Conservation (phyloP, 2,329 filamentous ascomycete genomes). For the Xenosphaeropsis pyriputrescens region DNA sequence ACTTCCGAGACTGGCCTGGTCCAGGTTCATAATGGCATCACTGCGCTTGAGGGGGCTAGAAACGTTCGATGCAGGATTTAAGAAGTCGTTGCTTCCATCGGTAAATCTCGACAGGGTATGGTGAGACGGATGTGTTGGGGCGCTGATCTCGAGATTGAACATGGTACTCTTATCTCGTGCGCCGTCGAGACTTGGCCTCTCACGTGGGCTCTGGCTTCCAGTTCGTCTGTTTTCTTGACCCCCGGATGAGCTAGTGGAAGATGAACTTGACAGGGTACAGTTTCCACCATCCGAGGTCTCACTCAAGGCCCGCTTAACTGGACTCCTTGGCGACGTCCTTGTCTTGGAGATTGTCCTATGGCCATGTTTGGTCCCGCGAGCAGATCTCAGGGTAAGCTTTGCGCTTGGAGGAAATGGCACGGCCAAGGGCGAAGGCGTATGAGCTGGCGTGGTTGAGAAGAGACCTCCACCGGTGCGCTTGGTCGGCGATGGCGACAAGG, state of each 20-base stretch:
- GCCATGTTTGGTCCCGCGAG: slow-evolving; percentile 41
- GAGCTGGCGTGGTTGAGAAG: slow-evolving; percentile 17
- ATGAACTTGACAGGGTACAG: slow-evolving; percentile 23
- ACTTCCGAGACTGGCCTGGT: slow-evolving; percentile 63
- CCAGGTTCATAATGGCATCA: slow-evolving; percentile 79
- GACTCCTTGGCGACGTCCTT: slow-evolving; percentile 66
- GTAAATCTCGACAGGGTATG: slow-evolving; percentile 33
- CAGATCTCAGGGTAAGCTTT: slow-evolving; percentile 50
- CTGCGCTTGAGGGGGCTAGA: slow-evolving; percentile 84
- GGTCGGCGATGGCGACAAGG: slow-evolving; percentile 33
- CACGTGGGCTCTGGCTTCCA: slow-evolving; percentile 22
- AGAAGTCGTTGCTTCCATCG: slow-evolving; percentile 24
- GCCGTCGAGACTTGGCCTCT: slow-evolving; percentile 29
- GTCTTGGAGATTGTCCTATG: slow-evolving; percentile 42
- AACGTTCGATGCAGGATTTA: slow-evolving; percentile 35
- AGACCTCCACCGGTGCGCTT: slow-evolving; percentile 18
- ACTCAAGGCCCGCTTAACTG: slow-evolving; percentile 62
- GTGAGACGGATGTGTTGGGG: slow-evolving; percentile 25
- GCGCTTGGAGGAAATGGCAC: slow-evolving; percentile 52
- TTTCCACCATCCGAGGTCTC: slow-evolving; percentile 56
- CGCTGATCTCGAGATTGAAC: slow-evolving; percentile 35
- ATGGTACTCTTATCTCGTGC: slow-evolving; percentile 30
- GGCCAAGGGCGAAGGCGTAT: slow-evolving; percentile 36
- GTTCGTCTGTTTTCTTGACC: slow-evolving; percentile 25
- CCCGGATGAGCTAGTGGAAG: slow-evolving; percentile 14